Evolutionary conservation across 257 asterid genomes (phyloP).

Genomic region (Ocimum tenuiflorum): DNA sequence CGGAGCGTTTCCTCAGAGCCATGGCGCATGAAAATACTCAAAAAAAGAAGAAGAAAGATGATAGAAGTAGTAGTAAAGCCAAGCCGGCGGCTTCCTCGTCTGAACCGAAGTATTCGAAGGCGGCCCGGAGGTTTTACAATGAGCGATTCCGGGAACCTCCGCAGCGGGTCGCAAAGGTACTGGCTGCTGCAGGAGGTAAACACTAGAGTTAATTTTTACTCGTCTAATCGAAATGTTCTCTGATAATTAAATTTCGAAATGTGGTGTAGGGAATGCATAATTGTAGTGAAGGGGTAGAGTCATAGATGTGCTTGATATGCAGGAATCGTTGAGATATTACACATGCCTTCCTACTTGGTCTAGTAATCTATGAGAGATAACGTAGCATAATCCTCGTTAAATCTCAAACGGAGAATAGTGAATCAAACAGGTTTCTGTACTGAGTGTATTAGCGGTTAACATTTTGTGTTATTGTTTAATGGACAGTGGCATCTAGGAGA

Average conservation of each 20-base stretch:
- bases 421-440: not conserved
- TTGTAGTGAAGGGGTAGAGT: not conserved
- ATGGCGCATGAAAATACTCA: conserved; percentile 49
- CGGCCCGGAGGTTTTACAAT: conserved; percentile 89
- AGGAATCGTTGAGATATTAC: not conserved
- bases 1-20: conserved; percentile 45
- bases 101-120: conserved; percentile 82
- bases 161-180: conserved; percentile 78
- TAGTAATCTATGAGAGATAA: not conserved
- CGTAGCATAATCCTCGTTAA: no score
- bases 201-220: not conserved
- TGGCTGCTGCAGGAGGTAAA: conserved; percentile 95
- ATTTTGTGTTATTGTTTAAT: conserved; percentile 1
- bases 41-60: conserved; percentile 49
- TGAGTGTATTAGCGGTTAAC: not conserved
- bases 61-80: conserved; percentile 20
- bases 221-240: not conserved
- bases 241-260: not conserved
- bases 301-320: not conserved
- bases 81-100: conserved; percentile 25
- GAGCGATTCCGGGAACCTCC: conserved; percentile 80
- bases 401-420: not conserved
- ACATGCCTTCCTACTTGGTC: not conserved
- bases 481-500: conserved; percentile 89
- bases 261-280: not conserved